Evolutionary conservation across 225 moss, liverwort and hornwort genomes (phyloP), one percentile per base, ranked within the genome.

Genomic region (Climacium dendroides): DNA sequence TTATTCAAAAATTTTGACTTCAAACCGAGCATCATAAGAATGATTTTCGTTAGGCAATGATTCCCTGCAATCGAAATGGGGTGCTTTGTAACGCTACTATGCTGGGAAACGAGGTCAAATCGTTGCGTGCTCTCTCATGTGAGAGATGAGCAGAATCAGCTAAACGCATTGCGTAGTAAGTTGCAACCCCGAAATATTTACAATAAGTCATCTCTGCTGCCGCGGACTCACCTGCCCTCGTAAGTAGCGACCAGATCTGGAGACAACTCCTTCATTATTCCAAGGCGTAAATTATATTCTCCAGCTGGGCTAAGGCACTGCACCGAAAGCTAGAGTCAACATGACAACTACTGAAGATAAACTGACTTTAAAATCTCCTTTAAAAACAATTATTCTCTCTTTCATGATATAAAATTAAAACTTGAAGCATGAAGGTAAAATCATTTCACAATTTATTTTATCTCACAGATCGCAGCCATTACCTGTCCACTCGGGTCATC

Each of bases 221-320:
- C 48, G 59, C 58, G 77, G 67, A 86, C 80, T 81, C 90, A 97
- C 98, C 96, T 98, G 92, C 97, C 97, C 96, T 98, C 94, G 71
- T 96, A 95, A 67, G 98, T 98, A 90, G 98, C 98, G 79, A 98
- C 98, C 92, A 98, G 92, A 86, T 97, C 96, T 79, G 98, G 98
- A 90, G 93, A 94, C 84, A 98, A 86, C 93, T 97, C 98, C 90
- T 98, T 97, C 98, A 98, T 95, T 53, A 98, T 98, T 62, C 98
- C 98, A 63, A 98, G 96, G 77, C 97, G 98, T 87, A 98, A 90
- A 91, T 98, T 98, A 91, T 97, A 97, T 87, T 98, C 98, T 90
- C 98, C 98, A 78, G 98, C 98, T 78, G 97, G 98, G 91, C 98
- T 97, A 62, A 98, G 95, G 93, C 98, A 98, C 98, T 98, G 92